Evolutionary conservation across 345 rosid genomes (phyloP), one percentile per base, ranked within the genome.

Genomic region (Eucalyptus microcorys): DNA sequence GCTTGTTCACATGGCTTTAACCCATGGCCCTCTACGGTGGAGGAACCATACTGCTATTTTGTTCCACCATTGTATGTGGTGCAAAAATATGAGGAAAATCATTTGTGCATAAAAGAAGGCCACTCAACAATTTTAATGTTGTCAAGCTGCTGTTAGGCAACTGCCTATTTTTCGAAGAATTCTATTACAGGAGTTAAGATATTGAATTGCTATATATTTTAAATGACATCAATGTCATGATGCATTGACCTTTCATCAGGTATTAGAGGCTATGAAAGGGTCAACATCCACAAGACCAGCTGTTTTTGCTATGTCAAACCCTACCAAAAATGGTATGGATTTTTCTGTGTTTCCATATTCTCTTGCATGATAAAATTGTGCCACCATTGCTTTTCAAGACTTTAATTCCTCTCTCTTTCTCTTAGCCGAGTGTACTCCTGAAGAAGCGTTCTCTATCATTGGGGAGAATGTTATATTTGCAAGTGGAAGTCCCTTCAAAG

Each of bases 291-390:
- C 98, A 71, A 97, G 98, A 90, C 99, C 99, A 89, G 99, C 99
- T 89, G 94, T 98, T 88, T 98, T 98, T 94, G 98, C 99, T 49
- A 98, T 98, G 99, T 98, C 99, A 91, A 98, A 98, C 90, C 99
- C 99, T 48, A 97, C 99, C 49, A 97, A 94, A 89, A 96, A 97
- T 92, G 99, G 99, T 97, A 92, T 80, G 79, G 85, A 61, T 59
- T 81, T 64, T 49, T 27, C 52, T 86, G 21, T 61, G 47, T 26
- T 50, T 43, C 40, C 87, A 32, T 49, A 30, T 64, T 86, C 32
- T 87, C 43, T 71, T 49, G 16, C n/a, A 14, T 37, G 47, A 87
- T 22, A 24, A 53, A 80, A 22, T 80, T 21, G 84, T 37, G 7
- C 19, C 27, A 3, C 84, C 27, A 40, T 76, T 76, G 47, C 47